phyloP scores from a whole-genome alignment of 768 basidiomycete genomes.

The Mycena kentingensis region DNA sequence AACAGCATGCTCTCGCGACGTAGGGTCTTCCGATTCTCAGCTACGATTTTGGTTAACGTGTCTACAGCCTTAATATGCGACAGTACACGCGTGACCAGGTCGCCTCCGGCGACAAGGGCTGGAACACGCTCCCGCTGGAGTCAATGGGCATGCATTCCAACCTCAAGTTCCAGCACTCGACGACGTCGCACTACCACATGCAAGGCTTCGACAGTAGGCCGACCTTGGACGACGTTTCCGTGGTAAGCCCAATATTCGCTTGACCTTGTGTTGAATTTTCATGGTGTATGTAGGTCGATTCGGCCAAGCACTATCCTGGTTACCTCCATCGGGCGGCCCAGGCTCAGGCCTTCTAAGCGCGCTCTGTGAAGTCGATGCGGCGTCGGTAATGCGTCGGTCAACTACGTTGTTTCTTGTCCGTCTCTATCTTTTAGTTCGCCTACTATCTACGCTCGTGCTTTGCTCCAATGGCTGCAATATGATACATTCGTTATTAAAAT shows the following conservation, averaged over 20 bases:
- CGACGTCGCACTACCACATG: too few relatives aligned
- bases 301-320: too few relatives aligned
- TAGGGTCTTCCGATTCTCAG: not conserved
- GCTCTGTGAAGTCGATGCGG: too few relatives aligned
- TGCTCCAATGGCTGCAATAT: too few relatives aligned
- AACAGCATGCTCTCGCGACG: conserved; percentile 22
- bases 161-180: not conserved
- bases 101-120: conserved; percentile 18
- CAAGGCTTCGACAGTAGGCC: not conserved
- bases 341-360: too few relatives aligned
- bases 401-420: too few relatives aligned
- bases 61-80: conserved; percentile 14
- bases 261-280: not conserved
- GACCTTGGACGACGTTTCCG: not conserved
- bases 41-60: not conserved
- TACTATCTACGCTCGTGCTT: too few relatives aligned
- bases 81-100: conserved; percentile 5
- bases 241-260: too few relatives aligned
- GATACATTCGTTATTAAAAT: too few relatives aligned
- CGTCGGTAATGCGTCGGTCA: too few relatives aligned
- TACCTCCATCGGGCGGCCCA: not conserved
- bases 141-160: not conserved
- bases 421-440: too few relatives aligned
- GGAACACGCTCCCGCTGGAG: conserved; percentile 22
- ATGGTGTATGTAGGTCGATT: too few relatives aligned